Base-by-base conservation (phyloP, 179 eudicot genomes). In the Amaranthus tricolor region DNA sequence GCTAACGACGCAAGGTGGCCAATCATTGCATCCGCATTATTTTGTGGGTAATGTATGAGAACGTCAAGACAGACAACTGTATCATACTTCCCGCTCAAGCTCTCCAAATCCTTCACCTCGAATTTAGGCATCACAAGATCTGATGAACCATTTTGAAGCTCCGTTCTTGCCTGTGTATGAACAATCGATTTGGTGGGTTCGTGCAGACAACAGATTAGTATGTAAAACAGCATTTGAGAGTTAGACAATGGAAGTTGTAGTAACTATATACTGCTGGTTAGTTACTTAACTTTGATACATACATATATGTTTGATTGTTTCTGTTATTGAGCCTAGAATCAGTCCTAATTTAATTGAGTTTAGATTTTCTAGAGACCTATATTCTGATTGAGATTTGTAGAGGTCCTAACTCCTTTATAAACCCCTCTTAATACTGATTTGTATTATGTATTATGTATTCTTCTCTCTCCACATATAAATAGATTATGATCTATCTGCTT, bases 11-110 rank as follows among this genome's bases (percentile, higher is more conserved):
- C 99, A 61, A 95, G 90, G 83, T 95, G 97, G 3, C 88, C 88
- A 72, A 95, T 95, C 99, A 95, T 95, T 5, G 80, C 98, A 80
- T 95, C 98, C 5, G 98, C 97, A 71, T 95, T 95, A 75, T 65
- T 85, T 84, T 95, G 99, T 60, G 99, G 99, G 84, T 95, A 95
- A 75, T 95, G 99, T 77, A 95, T 95, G 76, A 95, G 76, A 76
- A 95, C 99, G 69, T 95, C 99, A 50, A 95, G 79, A 73, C 99
- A 95, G 62, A 93, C 86, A 7, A 95, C 99, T 7, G 97, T 94
- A 81, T 94, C 80, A 76, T 85, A 95, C 85, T 91, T 91, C 63
- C 99, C 98, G 51, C 84, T 66, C 68, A 95, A 82, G 87, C 98
- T 93, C 79, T 95, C 99, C 67, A 95, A 79, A 80, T 95, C 99